Evolutionary conservation across 768 basidiomycete species (phyloP), one percentile per base, ranked within the genome.

Genomic region (Leccinum truebloodii): DNA sequence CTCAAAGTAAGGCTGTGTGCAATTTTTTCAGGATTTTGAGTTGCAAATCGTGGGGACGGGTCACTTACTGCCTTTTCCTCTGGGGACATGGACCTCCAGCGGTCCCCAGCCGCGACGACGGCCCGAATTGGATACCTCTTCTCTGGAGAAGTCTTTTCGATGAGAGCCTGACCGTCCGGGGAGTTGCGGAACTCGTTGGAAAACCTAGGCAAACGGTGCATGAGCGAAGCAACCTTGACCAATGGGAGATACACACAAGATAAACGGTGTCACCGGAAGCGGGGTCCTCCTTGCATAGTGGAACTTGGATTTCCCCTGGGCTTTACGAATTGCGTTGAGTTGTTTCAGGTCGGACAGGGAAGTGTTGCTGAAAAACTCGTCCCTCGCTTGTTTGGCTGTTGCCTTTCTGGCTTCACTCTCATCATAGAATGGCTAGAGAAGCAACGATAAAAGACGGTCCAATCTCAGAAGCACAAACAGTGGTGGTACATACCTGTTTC

Each of bases 401-500:
- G 18, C 63, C 26, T 66, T 69, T n/a, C 62, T 30, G 8, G 13
- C 54, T 28, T 63, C 61, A 3, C 35, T 56, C 34, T 65, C 67
- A 34, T 75, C 71, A 48, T 63, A 55, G 35, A 65, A 77, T 30
- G 67, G 70, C 75, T 76, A 56, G n/a, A 28, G 24, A 37, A 8
- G 22, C 2, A 8, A 52, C 24, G 51, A 18, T 35, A 26, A 0
- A 24, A 12, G 24, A 22, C 7, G 22, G n/a, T 35, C 22, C 13
- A 49, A 24, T 22, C 20, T 5, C 13, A 49, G 22, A 9, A 37
- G 20, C 30, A 18, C 55, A n/a, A n/a, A n/a, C n/a, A n/a, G n/a
- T n/a, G n/a, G n/a, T 3, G 14, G 59, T 26, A 57, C 70, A 24
- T 35, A 78, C 79, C 64, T 78, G 65, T 55, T 74, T 80, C 59